These are phyloP conservation scores for Nakazawaea peltata DNA, from an alignment of 805 yeast species.

Conservation along the genomic window DNA sequence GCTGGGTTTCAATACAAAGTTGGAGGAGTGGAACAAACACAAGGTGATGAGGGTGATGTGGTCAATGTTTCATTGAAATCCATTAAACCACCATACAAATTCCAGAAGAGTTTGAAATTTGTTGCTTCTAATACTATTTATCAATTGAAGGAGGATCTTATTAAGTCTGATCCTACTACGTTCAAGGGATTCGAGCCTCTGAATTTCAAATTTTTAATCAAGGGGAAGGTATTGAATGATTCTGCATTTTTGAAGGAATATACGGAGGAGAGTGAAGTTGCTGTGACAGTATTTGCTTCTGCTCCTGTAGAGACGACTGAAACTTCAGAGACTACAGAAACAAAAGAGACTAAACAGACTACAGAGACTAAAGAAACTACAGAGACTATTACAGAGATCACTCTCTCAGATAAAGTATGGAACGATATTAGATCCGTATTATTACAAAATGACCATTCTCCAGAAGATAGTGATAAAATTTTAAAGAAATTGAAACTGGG, in stretches of 20 bases:
- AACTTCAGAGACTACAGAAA: background rate
- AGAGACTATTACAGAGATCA: background rate
- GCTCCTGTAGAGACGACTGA: background rate
- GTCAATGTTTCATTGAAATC: conserved; percentile 26
- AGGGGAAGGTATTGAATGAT: conserved; percentile 35
- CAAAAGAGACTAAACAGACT: too few relatives aligned
- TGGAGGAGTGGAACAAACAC: too few relatives aligned
- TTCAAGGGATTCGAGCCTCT: conserved; percentile 18
- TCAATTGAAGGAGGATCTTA: conserved; percentile 26
- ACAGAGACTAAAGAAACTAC: background rate
- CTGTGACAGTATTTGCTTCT: conserved; percentile 15
- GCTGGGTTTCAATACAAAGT: background rate
- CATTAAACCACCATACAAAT: conserved; percentile 36
- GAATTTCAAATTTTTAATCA: conserved; percentile 30
- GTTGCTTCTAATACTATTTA: conserved; percentile 23
- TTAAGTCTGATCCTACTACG: conserved; percentile 16
- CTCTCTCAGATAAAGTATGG: background rate
- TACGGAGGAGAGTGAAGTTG: conserved; percentile 13
- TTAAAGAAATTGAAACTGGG: conserved; percentile 2
- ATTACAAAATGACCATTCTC: background rate
- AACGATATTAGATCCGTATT: background rate
- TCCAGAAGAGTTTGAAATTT: conserved; percentile 21
- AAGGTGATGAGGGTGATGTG: background rate
- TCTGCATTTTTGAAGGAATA: conserved; percentile 19
- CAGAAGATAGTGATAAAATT: background rate